These are phyloP conservation scores for Curvularia sp. DNA, from an alignment of 2,329 filamentous ascomycete genomes.

Conservation along the genomic window DNA sequence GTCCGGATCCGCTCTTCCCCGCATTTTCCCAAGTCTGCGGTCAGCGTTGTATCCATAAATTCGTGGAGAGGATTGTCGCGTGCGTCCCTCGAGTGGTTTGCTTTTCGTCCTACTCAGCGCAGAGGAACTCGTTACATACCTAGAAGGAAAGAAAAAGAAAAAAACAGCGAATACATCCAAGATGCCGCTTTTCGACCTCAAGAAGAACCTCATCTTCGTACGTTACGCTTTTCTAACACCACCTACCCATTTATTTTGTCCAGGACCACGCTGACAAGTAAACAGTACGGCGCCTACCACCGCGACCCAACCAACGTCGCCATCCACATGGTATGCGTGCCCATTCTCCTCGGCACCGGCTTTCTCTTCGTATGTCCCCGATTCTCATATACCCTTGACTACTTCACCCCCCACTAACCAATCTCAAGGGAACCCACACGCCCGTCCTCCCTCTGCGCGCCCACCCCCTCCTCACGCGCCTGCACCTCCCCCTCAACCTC, in stretches of 20 bases:
- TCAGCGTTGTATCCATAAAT: background rate
- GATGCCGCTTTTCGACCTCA: constrained; percentile 42
- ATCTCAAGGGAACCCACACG: constrained; percentile 62
- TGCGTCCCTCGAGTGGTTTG: background rate
- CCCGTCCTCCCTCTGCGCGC: constrained; percentile 51
- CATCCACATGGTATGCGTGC: constrained; percentile 82
- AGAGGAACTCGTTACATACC: background rate
- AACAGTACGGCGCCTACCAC: constrained; percentile 83
- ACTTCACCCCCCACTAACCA: background rate
- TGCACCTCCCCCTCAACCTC: constrained; percentile 50
- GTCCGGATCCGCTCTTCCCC: background rate
- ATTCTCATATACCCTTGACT: background rate
- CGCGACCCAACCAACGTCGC: constrained; percentile 76
- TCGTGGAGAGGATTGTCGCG: background rate
- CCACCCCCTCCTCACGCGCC: constrained; percentile 40
- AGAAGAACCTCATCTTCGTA: constrained; percentile 47
- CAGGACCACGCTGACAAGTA: background rate
- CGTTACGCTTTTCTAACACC: background rate
- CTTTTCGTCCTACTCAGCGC: background rate
- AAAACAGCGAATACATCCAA: constrained; percentile 6
- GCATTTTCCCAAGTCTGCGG: background rate
- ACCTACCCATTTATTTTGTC: background rate
- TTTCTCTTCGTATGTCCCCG: constrained; percentile 71
- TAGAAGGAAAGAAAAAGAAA: background rate
- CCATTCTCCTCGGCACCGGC: constrained; percentile 72